Conservation (phyloP, 2,329 filamentous ascomycete genomes). For the Cytospora mali region DNA sequence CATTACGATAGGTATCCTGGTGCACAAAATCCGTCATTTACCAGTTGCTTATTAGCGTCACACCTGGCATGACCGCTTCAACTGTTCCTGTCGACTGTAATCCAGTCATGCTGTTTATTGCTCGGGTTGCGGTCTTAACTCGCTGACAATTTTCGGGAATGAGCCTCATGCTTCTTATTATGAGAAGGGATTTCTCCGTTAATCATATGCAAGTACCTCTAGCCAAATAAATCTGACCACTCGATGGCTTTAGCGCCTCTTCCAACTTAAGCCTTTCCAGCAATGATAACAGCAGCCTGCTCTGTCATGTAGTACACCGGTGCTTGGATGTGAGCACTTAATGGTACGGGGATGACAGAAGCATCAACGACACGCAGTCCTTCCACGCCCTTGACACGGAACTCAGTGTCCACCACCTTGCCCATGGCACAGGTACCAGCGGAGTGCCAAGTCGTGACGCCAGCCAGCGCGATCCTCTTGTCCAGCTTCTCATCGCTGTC, state of each 20-base stretch:
- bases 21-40: background rate
- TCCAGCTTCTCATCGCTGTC: constrained; percentile 31
- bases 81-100: background rate
- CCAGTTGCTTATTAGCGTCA: background rate
- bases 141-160: no score
- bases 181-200: no score
- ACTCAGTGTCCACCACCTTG: constrained; percentile 37
- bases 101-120: background rate
- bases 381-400: constrained; percentile 42
- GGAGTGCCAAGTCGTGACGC: constrained; percentile 30
- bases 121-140: background rate
- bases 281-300: constrained; percentile 16
- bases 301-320: constrained; percentile 16
- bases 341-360: constrained; percentile 38
- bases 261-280: constrained; percentile 1
- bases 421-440: constrained; percentile 40
- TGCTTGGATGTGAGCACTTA: constrained; percentile 23
- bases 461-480: constrained; percentile 31
- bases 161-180: no score
- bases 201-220: background rate
- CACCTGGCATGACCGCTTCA: background rate
- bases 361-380: constrained; percentile 45
- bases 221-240: background rate
- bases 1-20: background rate
- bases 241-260: background rate